A percentile compares a stretch with the other conserved stretches of the same genome.
These are phyloP conservation scores for Suillus hirtellus DNA, from an alignment of 768 basidiomycete species.

Conservation along the genomic window DNA sequence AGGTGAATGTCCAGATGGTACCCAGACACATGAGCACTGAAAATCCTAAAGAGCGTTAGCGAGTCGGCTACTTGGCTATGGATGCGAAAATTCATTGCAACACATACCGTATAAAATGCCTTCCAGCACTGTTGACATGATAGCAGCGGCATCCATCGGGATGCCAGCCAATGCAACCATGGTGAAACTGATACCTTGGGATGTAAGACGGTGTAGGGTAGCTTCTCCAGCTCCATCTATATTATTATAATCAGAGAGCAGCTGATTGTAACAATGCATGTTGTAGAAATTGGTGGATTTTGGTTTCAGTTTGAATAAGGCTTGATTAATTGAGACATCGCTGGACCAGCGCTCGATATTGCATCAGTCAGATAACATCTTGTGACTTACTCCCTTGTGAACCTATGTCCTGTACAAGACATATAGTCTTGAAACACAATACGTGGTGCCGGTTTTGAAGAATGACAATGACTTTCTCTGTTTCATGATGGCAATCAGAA, in stretches of 20 bases:
- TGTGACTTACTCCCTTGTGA: background rate
- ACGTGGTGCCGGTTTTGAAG: background rate
- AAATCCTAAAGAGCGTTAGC: background rate
- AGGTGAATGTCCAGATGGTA: background rate
- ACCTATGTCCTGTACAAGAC: background rate
- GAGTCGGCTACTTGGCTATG: background rate
- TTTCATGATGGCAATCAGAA: background rate
- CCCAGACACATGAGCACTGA: background rate
- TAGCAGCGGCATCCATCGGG: background rate
- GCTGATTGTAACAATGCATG: background rate
- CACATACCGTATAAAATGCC: background rate
- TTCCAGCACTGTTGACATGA: background rate
- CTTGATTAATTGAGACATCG: background rate
- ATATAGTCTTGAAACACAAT: background rate
- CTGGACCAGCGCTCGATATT: background rate
- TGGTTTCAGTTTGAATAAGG: background rate
- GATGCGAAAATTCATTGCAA: background rate
- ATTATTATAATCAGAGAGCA: background rate
- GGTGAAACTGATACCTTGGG: background rate
- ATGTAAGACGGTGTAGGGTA: background rate
- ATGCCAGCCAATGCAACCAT: background rate
- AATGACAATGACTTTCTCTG: background rate
- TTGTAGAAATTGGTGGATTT: background rate
- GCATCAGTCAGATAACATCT: background rate
- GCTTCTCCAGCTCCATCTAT: background rate